A percentile compares a stretch with the other conserved stretches of the same genome.
Evolutionary conservation across 1,139 yeast species (phyloP).

Genomic region (Insectozyma bohioensis): DNA sequence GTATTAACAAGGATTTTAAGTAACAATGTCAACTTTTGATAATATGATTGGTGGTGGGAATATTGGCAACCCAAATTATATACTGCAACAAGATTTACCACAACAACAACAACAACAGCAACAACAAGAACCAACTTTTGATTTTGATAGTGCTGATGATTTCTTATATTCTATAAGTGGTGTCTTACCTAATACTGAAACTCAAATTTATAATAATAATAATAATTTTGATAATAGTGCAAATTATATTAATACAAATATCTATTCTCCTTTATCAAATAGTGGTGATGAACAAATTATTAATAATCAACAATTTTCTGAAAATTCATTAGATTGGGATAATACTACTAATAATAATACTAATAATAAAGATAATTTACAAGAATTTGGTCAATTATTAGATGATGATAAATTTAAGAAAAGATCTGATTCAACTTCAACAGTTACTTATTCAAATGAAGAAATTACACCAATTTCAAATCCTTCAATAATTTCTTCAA

Average conservation of each 20-base stretch:
- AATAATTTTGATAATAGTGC: not conserved
- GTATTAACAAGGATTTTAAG: too few relatives aligned
- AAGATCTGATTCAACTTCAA: constrained; percentile 12
- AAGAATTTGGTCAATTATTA: too few relatives aligned
- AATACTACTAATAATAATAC: constrained; percentile 1
- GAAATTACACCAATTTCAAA: constrained; percentile 27
- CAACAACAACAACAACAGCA: constrained; percentile 1
- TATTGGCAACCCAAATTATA: constrained; percentile 1
- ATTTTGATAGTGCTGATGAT: constrained; percentile 37
- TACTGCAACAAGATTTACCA: constrained; percentile 1
- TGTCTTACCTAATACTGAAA: constrained; percentile 12
- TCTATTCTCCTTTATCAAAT: constrained; percentile 12
- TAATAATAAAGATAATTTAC: constrained; percentile 4
- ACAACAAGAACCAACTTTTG: constrained; percentile 16
- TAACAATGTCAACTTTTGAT: constrained; percentile 3
- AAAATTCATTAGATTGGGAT: constrained; percentile 2
- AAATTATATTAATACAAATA: constrained; percentile 7
- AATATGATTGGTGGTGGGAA: constrained; percentile 1
- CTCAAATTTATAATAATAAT: not conserved
- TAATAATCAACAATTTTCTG: not conserved
- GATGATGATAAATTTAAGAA: constrained; percentile 7
- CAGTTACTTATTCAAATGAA: constrained; percentile 12
- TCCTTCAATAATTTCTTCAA: constrained; percentile 28
- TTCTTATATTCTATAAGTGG: constrained; percentile 35
- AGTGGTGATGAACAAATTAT: constrained; percentile 12